A percentile compares a stretch with the other conserved stretches of the same genome.
Evolutionary conservation across 2,329 filamentous ascomycete species (phyloP).

Genomic region (Botrytis aclada): DNA sequence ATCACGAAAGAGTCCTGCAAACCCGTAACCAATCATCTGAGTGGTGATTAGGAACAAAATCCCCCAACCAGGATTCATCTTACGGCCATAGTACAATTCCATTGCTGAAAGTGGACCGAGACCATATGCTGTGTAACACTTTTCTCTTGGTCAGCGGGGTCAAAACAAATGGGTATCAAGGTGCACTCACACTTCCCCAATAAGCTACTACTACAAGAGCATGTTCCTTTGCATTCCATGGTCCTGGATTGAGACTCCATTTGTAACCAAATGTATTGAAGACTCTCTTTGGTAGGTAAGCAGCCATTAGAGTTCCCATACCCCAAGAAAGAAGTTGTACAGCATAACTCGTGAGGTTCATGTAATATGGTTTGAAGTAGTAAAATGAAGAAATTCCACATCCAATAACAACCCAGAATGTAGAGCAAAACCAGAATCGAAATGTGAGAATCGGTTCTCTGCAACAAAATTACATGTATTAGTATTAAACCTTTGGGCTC

Average conservation of each 20-base stretch:
- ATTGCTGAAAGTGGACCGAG: slow-evolving; percentile 67
- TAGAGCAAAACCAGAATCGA: slow-evolving; percentile 37
- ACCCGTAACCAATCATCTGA: slow-evolving; percentile 61
- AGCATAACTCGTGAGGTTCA: slow-evolving; percentile 34
- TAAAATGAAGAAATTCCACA: slow-evolving; percentile 37
- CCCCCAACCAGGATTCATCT: slow-evolving; percentile 41
- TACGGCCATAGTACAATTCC: slow-evolving; percentile 48
- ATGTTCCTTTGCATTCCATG: slow-evolving; percentile 69
- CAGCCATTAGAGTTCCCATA: slow-evolving; percentile 36
- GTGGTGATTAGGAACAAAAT: slow-evolving; percentile 58
- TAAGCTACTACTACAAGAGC: slow-evolving; percentile 55
- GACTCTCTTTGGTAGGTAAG: slow-evolving; percentile 31
- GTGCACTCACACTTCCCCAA: slow-evolving; percentile 43
- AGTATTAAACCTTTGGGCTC: background rate
- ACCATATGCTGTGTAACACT: slow-evolving; percentile 36
- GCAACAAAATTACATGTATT: background rate
- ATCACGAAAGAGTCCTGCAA: slow-evolving; percentile 57
- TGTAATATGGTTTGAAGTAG: slow-evolving; percentile 38
- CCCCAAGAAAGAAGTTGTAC: slow-evolving; percentile 39
- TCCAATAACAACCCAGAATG: slow-evolving; percentile 38
- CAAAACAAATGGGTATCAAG: slow-evolving; percentile 55
- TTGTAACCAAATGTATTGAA: slow-evolving; percentile 33
- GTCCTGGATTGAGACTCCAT: slow-evolving; percentile 56
- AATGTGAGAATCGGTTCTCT: slow-evolving; percentile 39
- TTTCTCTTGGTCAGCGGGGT: slow-evolving; percentile 60